Evolutionary conservation across 768 basidiomycete genomes (phyloP).

Genomic region (Serendipita sp.): DNA sequence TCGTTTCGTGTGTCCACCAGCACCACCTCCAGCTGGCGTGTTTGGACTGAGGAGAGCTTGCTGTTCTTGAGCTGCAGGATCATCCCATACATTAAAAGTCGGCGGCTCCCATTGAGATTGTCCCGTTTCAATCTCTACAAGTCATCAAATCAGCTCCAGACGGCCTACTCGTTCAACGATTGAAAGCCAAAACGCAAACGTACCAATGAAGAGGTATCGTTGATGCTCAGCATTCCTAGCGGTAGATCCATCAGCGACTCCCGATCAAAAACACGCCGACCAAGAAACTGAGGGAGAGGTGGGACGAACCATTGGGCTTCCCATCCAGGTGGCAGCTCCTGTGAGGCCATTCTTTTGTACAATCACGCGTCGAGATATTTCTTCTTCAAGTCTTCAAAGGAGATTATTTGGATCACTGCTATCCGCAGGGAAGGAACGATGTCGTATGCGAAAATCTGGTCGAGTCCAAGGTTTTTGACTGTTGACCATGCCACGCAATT

Average conservation of each 20-base stretch:
- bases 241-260: constrained; percentile 13
- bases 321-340: constrained; percentile 77
- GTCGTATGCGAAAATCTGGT: not conserved
- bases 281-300: no score
- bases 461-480: not conserved
- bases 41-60: not conserved
- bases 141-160: not conserved
- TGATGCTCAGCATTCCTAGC: constrained; percentile 63
- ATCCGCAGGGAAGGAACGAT: not conserved
- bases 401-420: not conserved
- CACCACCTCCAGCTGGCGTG: constrained; percentile 23
- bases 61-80: constrained; percentile 28
- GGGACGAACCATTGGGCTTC: constrained; percentile 66
- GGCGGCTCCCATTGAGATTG: constrained; percentile 85
- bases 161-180: not conserved
- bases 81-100: constrained; percentile 21
- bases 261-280: constrained; percentile 2
- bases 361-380: not conserved
- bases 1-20: constrained; percentile 37
- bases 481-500: not conserved
- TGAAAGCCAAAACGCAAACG: constrained; percentile 16
- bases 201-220: constrained; percentile 80
- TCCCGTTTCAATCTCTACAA: constrained; percentile 63
- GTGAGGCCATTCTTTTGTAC: not conserved
- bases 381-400: not conserved